A percentile compares a stretch with the other conserved stretches of the same genome.
Conservation (phyloP, 495 filamentous ascomycete species). For the Antarctomyces pellizariae region DNA sequence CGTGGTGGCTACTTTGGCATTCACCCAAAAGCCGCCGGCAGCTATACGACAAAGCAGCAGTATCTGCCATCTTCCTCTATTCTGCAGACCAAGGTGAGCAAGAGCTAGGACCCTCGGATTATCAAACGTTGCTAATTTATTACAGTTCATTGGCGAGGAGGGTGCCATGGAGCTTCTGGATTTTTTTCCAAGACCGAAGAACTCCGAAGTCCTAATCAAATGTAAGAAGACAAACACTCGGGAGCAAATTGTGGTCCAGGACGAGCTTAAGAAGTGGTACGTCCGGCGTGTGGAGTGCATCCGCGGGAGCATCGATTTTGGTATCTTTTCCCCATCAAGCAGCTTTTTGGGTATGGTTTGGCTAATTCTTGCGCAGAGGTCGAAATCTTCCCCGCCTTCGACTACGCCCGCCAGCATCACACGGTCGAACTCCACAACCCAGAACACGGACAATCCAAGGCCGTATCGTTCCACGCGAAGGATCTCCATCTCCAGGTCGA, state of each 20-base stretch:
- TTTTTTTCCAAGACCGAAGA: constrained; percentile 42
- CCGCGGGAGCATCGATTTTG: constrained; percentile 31
- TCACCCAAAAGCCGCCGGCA: constrained; percentile 19
- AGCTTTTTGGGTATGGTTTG: not conserved
- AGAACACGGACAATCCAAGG: constrained; percentile 25
- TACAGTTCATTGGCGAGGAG: constrained; percentile 43
- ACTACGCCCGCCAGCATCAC: constrained; percentile 37
- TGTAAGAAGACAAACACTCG: constrained; percentile 14
- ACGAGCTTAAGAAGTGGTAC: constrained; percentile 32
- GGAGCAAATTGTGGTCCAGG: constrained; percentile 23
- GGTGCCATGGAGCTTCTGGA: constrained; percentile 47
- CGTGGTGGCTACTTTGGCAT: constrained; percentile 51
- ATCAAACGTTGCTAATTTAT: no score
- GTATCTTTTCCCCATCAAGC: constrained; percentile 9
- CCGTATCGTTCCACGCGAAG: constrained; percentile 33
- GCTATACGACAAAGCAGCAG: constrained; percentile 39
- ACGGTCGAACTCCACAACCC: constrained; percentile 23
- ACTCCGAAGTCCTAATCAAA: constrained; percentile 16
- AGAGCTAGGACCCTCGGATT: no score
- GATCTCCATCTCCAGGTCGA: constrained; percentile 35
- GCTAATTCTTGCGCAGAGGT: constrained; percentile 18
- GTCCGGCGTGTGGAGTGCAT: constrained; percentile 49
- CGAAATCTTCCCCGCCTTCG: constrained; percentile 46
- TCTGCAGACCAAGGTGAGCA: no score
- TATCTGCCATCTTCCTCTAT: constrained; percentile 50